Base-by-base conservation (phyloP, 345 rosid species). In the Lepidium africanum region DNA sequence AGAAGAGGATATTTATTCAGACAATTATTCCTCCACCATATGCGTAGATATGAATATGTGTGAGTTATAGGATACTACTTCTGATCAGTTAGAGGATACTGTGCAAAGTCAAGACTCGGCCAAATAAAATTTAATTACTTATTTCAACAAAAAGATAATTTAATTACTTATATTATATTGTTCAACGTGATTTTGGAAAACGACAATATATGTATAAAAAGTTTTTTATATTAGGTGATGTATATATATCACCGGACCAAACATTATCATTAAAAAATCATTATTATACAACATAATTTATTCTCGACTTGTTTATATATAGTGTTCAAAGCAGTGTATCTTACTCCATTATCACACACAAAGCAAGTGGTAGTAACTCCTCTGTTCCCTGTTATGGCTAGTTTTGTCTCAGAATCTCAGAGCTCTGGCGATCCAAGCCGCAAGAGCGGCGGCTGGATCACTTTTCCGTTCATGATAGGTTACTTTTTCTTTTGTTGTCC, bases 401-500 rank as follows among this genome's bases (percentile, higher is more conserved):
- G 48, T 32, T 16, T 30, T 59, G 39, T 59, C 57, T 70, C 36
- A 51, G 73, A 74, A 46, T 58, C 63, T 3, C 63, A 67, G 17
- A 7, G 10, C 10, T 57, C 66, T 17, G 13, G 43, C 1, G 43
- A 59, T 21, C 3, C 17, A 55, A 11, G 35, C 16, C 9, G 36
- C 9, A 79, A 79, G 59, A 49, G 25, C 7, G 84, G 84, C 12
- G 77, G 78, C 45, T 81, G 86, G 87, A 57, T 54, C 17, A 81
- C 91, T 23, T 77, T 83, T 52, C 81, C 85, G 7, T 86, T 84
- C 75, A 59, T 81, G 10, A 60, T 68, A 9, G 87, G 87, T 84
- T 49, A 35, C 65, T 15, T 12, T 58, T 36, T 45, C 23, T 42
- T 45, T 69, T 36, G 10, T 21, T 23, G 33, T 30, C 33, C 7